phyloP scores from a whole-genome alignment of 306 rosid species.

The Dalbergia cultrata region DNA sequence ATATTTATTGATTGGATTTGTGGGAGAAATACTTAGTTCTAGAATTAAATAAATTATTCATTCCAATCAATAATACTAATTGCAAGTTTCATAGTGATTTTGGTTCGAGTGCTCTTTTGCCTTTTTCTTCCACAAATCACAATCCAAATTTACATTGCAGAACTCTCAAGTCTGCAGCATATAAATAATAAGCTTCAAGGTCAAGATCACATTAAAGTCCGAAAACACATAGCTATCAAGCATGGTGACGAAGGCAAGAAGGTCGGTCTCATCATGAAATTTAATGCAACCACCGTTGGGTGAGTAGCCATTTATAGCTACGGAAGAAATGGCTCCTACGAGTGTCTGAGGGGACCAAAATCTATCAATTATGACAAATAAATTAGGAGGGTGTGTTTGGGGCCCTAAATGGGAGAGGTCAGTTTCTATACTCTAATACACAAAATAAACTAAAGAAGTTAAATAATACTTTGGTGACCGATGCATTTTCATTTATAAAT shows the following conservation, averaged over 20 bases:
- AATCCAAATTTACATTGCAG: constrained; percentile 2
- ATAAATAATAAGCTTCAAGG: constrained; percentile 27
- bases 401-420: constrained; percentile 55
- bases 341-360: constrained; percentile 53
- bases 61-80: neutral
- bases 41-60: neutral
- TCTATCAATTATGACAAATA: constrained; percentile 42
- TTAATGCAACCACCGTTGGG: constrained; percentile 55
- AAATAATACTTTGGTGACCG: no score
- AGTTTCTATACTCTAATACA: constrained; percentile 41
- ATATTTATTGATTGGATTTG: no score
- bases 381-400: constrained; percentile 43
- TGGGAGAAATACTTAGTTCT: no score
- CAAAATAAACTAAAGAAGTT: no score
- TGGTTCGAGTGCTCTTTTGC: neutral
- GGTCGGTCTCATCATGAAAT: constrained; percentile 48
- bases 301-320: constrained; percentile 55
- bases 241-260: constrained; percentile 32
- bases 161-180: constrained; percentile 13
- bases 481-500: no score
- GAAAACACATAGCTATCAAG: constrained; percentile 37
- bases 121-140: neutral
- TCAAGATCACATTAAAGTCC: constrained; percentile 35
- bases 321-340: constrained; percentile 50
- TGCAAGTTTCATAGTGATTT: neutral